Evolutionary conservation across 2,329 filamentous ascomycete genomes (phyloP).

Genomic region (Rutstroemia sp.): DNA sequence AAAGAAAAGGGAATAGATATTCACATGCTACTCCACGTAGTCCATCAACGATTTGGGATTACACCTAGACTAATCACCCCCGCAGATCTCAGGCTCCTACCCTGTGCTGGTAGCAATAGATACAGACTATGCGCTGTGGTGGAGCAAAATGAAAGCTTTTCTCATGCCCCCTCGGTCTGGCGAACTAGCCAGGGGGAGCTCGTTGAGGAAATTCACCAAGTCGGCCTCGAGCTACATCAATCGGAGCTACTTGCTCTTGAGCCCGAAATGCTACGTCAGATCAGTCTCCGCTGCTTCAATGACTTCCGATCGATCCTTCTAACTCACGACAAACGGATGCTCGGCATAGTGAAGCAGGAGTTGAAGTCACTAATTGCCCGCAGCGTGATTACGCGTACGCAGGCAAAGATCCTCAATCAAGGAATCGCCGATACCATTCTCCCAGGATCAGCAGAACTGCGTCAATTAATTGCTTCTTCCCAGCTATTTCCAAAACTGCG

Average conservation of each 20-base stretch:
- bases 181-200: neutral
- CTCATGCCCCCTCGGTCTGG: neutral
- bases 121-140: neutral
- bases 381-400: neutral
- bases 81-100: neutral
- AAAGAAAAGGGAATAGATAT: neutral
- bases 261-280: slow-evolving; percentile 21
- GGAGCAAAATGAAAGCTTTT: neutral
- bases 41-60: neutral
- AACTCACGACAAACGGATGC: slow-evolving; percentile 29
- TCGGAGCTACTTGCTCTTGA: slow-evolving; percentile 23
- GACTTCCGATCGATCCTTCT: slow-evolving; percentile 29
- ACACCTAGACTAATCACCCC: neutral
- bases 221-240: slow-evolving; percentile 28
- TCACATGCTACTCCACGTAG: neutral
- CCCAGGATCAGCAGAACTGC: neutral
- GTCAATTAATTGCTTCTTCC: neutral
- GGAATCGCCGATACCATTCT: neutral
- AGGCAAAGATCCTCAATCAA: neutral
- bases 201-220: slow-evolving; percentile 20
- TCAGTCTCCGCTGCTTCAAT: slow-evolving; percentile 27
- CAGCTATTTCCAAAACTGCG: neutral
- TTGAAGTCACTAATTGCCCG: slow-evolving; percentile 19
- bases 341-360: slow-evolving; percentile 30
- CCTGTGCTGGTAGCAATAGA: neutral